Percentiles rank a stretch among this genome's conserved stretches.
phyloP scores from a whole-genome alignment of 108 stramenopile species.

The Bacterosira constricta region DNA sequence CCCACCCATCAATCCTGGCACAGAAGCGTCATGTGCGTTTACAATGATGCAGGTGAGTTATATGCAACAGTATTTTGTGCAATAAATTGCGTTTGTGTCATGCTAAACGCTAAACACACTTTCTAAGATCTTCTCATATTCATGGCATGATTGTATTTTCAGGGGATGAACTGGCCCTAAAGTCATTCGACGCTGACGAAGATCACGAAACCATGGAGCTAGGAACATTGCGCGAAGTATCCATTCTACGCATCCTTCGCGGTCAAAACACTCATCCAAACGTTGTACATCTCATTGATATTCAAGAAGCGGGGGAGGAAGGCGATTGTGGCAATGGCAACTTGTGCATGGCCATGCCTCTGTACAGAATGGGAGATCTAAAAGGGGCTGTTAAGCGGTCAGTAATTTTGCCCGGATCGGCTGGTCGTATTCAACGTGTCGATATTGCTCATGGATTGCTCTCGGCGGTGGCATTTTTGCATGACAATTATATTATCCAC shows the following conservation, averaged over 20 bases:
- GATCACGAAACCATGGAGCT: slow-evolving; percentile 56
- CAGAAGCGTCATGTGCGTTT: slow-evolving; percentile 60
- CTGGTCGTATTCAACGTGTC: slow-evolving; percentile 52
- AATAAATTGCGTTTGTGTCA: no score
- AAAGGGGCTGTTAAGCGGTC: slow-evolving; percentile 46
- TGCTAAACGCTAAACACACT: no score
- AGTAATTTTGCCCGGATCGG: slow-evolving; percentile 29
- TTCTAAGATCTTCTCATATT: no score
- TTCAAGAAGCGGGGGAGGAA: slow-evolving; percentile 59
- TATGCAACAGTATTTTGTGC: no score
- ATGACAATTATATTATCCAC: slow-evolving; percentile 96
- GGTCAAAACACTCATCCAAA: slow-evolving; percentile 72
- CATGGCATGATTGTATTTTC: no score
- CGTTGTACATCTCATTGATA: slow-evolving; percentile 72
- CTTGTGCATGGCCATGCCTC: slow-evolving; percentile 73
- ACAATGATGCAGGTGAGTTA: no score
- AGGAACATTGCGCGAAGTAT: slow-evolving; percentile 78
- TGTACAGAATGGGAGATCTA: slow-evolving; percentile 64
- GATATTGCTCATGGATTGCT: slow-evolving; percentile 74
- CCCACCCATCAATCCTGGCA: not conserved
- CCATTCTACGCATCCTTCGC: slow-evolving; percentile 73
- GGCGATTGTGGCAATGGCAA: slow-evolving; percentile 67
- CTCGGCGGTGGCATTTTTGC: slow-evolving; percentile 87
- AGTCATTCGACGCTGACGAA: slow-evolving; percentile 67
- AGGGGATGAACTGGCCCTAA: slow-evolving; percentile 77